Base-by-base conservation (phyloP, 371 early-diverging fungal genomes). In the Nosema muscidifuracis region DNA sequence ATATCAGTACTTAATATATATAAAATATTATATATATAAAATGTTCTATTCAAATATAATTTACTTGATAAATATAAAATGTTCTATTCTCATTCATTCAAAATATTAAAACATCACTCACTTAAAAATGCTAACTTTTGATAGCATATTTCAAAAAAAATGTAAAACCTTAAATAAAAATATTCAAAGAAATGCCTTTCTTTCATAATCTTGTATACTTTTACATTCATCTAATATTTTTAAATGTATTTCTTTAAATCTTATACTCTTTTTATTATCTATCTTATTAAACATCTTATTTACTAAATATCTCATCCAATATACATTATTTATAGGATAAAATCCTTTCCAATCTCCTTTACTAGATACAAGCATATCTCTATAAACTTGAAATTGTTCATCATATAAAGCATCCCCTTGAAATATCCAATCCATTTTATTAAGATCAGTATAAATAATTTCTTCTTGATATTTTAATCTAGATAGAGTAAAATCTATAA, bases 361-460 rank as follows among this genome's bases (percentile, higher is more conserved):
- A 16, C 79, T 70, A 30, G 75, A 80, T 30, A 75, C 76, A 30
- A 84, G 84, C 91, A 90, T 90, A 82, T 84, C 82, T 61, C 89
- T 81, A 67, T 91, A 91, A 26, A 90, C 85, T 40, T 87, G 89
- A 77, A 85, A 90, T 81, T 89, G 90, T 40, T 85, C 81, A 76
- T 90, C 90, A 30, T 57, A 62, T 0, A 0, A 22, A 20, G 87
- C 83, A 58, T 84, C 89, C 13, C 91, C 90, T 76, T 83, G 71
- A 88, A 90, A 63, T 85, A 82, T 26, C 85, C 85, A 63, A 84
- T 84, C 71, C 87, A 88, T 60, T 80, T 82, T 33, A 82, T 80
- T 75, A 56, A 80, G 10, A 61, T 81, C 75, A 13, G 28, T 74
- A 57, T 58, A 81, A 34, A 81, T 56, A 28, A 78, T 36, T 20